Evolutionary conservation across 2,329 filamentous ascomycete species (phyloP), one percentile per base, ranked within the genome.

Genomic region (Penicillium brasilianum): DNA sequence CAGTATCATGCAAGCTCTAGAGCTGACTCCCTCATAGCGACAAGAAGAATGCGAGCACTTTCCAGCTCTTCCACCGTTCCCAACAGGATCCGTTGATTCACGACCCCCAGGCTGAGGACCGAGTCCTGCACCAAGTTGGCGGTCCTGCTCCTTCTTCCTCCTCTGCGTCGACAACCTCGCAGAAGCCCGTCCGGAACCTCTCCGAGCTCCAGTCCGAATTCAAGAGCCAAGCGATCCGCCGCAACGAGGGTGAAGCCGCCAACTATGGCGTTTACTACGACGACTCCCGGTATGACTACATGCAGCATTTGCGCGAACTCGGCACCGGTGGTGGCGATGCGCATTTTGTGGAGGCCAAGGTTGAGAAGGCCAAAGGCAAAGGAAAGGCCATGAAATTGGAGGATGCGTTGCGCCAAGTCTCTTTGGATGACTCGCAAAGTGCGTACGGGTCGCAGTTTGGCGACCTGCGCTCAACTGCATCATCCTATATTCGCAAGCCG

Each of bases 71-170:
- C 71, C 92, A 97, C 81, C 92, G 95, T 73, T 92, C 94, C 36
- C 96, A 99, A 80, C 92, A 97, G 87, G 95, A 99, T 78, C 95
- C 96, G 50, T 87, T 94, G 71, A 97, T 99, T 76, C 90, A 99
- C 85, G 93, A 99, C 82, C 86, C 90, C 71, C 85, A 89, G 72
- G 93, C 92, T 57, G 91, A 94, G 52, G 89, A 92, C 68, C 95
- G 97, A 87, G 90, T 99, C 74, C 87, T 99, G 66, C 91, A 95
- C 74, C 92, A 86, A 68, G 80, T 86, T 59, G 74, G 74, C 28
- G 79, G 83, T 57, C 73, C 75, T 60, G 64, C 72, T 34, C 56
- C 67, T 63, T 65, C 71, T 25, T 57, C 65, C 22, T 67, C 70
- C 14, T 63, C 68, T 8, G 61, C 71, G 34, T 67, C 71, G 5